Evolutionary conservation across 2,329 filamentous ascomycete species (phyloP).

Genomic region (Xylaria sp.): DNA sequence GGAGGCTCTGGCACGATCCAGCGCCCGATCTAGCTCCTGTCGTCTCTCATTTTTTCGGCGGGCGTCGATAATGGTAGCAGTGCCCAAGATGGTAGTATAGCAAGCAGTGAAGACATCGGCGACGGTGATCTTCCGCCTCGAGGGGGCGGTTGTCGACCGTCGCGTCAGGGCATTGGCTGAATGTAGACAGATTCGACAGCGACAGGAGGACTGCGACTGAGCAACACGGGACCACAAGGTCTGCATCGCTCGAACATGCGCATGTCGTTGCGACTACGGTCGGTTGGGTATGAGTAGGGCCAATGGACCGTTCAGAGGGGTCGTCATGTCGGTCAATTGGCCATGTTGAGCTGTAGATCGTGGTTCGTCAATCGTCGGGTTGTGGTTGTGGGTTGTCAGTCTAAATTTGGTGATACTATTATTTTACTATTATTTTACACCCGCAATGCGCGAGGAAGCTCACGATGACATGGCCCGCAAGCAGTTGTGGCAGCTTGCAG

Average conservation of each 20-base stretch:
- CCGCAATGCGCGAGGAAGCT: not conserved
- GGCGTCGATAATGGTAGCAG: slow-evolving; percentile 71
- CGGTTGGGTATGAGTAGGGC: slow-evolving; percentile 3
- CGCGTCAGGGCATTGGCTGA: slow-evolving; percentile 59
- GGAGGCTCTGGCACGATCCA: slow-evolving; percentile 64
- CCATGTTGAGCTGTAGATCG: slow-evolving; percentile 13
- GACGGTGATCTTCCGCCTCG: slow-evolving; percentile 60
- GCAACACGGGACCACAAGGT: slow-evolving; percentile 74
- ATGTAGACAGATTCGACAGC: slow-evolving; percentile 69
- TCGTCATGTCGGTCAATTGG: slow-evolving; percentile 31
- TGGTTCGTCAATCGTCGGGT: not conserved
- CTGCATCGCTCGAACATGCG: slow-evolving; percentile 66
- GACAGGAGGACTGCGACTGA: slow-evolving; percentile 68
- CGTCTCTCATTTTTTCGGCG: slow-evolving; percentile 66
- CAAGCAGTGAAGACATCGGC: slow-evolving; percentile 70
- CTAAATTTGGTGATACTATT: not conserved
- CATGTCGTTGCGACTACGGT: slow-evolving; percentile 42
- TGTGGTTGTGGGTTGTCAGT: not conserved
- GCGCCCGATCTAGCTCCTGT: slow-evolving; percentile 68
- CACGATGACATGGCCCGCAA: slow-evolving; percentile 5
- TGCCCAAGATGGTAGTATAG: slow-evolving; percentile 74
- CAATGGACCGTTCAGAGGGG: slow-evolving; percentile 14
- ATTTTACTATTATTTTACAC: too few relatives aligned
- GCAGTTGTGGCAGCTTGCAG: not conserved
- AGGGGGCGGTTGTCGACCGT: slow-evolving; percentile 60